Evolutionary conservation across 768 basidiomycete genomes (phyloP).

Genomic region (Rhodotorula sphaerocarpa): DNA sequence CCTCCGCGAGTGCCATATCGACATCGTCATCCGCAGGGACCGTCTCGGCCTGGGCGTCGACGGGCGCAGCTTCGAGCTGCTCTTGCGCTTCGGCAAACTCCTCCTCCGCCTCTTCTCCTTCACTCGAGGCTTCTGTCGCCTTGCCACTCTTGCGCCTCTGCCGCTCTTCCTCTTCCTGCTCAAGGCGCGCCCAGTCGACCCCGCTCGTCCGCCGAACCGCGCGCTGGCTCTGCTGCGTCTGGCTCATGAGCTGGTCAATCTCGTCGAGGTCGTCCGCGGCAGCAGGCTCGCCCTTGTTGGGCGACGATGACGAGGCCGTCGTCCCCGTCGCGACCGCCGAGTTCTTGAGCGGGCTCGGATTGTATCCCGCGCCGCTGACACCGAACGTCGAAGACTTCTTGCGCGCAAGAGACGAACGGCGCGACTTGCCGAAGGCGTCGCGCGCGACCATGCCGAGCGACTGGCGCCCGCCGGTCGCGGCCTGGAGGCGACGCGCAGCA

Average conservation of each 20-base stretch:
- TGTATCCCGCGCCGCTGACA: not conserved
- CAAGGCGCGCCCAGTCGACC: slow-evolving; percentile 12
- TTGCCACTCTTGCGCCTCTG: slow-evolving; percentile 9
- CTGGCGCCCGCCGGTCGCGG: not conserved
- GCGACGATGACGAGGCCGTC: slow-evolving; percentile 8
- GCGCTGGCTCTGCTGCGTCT: slow-evolving; percentile 14
- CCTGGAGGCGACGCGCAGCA: not conserved
- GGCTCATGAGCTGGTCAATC: slow-evolving; percentile 12
- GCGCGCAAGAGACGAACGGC: no score
- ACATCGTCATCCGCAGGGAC: not conserved
- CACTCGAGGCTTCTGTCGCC: not conserved
- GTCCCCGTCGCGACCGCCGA: not conserved
- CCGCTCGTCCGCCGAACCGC: not conserved
- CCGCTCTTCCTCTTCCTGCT: not conserved
- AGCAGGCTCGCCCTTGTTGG: not conserved
- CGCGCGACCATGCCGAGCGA: slow-evolving; percentile 16
- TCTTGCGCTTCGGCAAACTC: not conserved
- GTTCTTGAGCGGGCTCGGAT: slow-evolving; percentile 13
- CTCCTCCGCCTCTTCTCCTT: not conserved
- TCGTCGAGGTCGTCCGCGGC: slow-evolving; percentile 3
- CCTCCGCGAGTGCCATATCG: not conserved
- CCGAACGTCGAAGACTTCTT: slow-evolving; percentile 5
- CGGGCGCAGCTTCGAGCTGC: not conserved
- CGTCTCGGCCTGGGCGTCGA: not conserved
- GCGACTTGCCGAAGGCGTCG: slow-evolving; percentile 14